phyloP scores from a whole-genome alignment of 306 rosid genomes.

The Trifolium subterraneum region DNA sequence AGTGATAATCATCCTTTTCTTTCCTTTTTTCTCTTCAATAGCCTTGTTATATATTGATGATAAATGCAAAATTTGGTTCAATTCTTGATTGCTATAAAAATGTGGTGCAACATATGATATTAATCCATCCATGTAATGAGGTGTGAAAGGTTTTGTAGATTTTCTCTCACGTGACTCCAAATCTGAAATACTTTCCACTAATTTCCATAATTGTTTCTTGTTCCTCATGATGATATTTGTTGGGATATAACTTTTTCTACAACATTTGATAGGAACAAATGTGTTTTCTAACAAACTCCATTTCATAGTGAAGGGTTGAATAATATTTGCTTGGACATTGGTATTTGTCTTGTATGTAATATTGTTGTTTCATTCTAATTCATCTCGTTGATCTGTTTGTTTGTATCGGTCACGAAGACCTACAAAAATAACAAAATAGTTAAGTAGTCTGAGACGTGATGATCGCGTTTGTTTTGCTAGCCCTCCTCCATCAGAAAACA shows the following conservation, averaged over 20 bases:
- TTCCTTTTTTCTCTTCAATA: not conserved
- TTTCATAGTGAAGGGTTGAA: no score
- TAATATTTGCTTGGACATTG: no score
- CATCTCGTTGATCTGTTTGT: no score
- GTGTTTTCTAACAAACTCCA: no score
- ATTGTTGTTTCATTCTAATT: no score
- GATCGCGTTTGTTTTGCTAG: no score
- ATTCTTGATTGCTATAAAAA: not conserved
- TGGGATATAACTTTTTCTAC: not conserved
- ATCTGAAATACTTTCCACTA: not conserved
- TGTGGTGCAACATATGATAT: not conserved
- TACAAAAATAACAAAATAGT: no score
- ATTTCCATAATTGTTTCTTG: conserved; percentile 1
- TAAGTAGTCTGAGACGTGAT: no score
- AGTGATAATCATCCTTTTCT: not conserved
- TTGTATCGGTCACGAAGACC: no score
- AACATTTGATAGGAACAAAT: no score
- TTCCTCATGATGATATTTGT: not conserved
- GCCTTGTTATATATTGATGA: not conserved
- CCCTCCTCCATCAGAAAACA: no score
- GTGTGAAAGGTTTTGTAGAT: not conserved
- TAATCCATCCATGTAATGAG: conserved; percentile 2
- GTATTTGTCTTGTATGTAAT: no score
- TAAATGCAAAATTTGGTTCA: not conserved
- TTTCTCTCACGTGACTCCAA: not conserved